Conservation (phyloP, 2,329 filamentous ascomycete genomes). For the Tricladium varicosporioides region DNA sequence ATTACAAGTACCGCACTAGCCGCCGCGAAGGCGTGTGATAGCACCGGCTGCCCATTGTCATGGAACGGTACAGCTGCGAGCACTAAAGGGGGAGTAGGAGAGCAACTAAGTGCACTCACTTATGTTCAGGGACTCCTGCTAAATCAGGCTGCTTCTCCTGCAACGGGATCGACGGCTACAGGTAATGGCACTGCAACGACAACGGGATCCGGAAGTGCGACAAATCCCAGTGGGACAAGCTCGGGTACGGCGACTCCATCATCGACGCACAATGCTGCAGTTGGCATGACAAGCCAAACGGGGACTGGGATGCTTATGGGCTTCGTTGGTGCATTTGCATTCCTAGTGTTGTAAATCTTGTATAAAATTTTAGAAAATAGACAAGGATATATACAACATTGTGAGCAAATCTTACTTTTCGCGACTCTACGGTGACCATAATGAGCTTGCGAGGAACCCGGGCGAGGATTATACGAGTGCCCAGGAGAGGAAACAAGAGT, state of each 20-base stretch:
- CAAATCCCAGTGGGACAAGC: neutral
- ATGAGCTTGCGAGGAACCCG: too few species aligned
- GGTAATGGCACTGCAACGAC: conserved; percentile 36
- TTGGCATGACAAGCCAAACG: too few species aligned
- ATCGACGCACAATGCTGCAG: conserved; percentile 1
- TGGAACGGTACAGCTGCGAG: conserved; percentile 58
- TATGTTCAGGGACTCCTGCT: conserved; percentile 44
- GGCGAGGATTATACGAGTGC: too few species aligned
- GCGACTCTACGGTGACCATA: too few species aligned
- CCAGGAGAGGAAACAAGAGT: too few species aligned
- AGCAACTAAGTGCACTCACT: conserved; percentile 54
- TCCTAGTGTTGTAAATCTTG: too few species aligned
- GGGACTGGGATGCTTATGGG: too few species aligned
- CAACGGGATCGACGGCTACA: conserved; percentile 48
- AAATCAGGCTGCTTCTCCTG: conserved; percentile 33
- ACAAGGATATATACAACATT: too few species aligned
- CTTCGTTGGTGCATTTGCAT: too few species aligned
- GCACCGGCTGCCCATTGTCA: conserved; percentile 62
- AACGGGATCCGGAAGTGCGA: neutral
- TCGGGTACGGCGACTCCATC: neutral
- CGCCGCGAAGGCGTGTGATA: conserved; percentile 61
- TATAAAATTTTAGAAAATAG: too few species aligned
- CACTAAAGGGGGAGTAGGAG: conserved; percentile 43
- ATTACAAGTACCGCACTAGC: conserved; percentile 56
- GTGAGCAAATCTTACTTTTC: too few species aligned